Evolutionary conservation across 208 protist species (phyloP), one percentile per base, ranked within the genome.

Genomic region (Crithidia sp.): DNA sequence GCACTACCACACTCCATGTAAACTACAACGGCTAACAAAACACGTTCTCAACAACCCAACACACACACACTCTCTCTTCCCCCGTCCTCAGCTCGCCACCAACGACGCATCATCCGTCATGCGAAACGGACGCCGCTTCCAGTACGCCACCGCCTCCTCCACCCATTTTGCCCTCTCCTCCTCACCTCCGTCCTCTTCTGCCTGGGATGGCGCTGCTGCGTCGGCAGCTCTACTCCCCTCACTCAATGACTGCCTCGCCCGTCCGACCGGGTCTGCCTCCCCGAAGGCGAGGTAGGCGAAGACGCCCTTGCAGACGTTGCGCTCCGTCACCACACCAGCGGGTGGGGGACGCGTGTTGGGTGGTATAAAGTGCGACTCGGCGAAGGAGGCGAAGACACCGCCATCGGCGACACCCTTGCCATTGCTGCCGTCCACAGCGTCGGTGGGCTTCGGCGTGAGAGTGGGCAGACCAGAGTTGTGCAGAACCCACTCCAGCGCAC

Each of bases 251-350:
- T 50, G 2, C 43, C 44, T 49, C 16, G 74, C 74, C 60, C 7
- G 7, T 8, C 37, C 9, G 0, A 80, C 16, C 9, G 76, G 44
- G 54, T 76, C 44, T 2, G 8, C 14, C 52, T 62, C 63, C 3
- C 67, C 66, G 40, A 70, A 55, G 36, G 67, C 77, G 17, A 88
- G 44, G 54, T 92, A 94, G 49, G 87, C 84, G 74, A 92, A 95
- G n/a, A 66, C 45, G 17, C 91, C 91, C 41, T 66, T 74, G 76
- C 86, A 85, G 9, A 92, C 74, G 70, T 92, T 93, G 17, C 85
- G 83, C 13, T 95, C 91, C 17, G 88, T 94, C 39, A 94, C 79
- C 12, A 95, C 88, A 19, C 88, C 91, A 13, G 81, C 88, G 5
- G 78, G 71, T 6, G 91, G 91, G 47, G 86, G 50, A 54, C 87